Conservation (phyloP, 208 protist genomes). For the Crithidia sp. region DNA sequence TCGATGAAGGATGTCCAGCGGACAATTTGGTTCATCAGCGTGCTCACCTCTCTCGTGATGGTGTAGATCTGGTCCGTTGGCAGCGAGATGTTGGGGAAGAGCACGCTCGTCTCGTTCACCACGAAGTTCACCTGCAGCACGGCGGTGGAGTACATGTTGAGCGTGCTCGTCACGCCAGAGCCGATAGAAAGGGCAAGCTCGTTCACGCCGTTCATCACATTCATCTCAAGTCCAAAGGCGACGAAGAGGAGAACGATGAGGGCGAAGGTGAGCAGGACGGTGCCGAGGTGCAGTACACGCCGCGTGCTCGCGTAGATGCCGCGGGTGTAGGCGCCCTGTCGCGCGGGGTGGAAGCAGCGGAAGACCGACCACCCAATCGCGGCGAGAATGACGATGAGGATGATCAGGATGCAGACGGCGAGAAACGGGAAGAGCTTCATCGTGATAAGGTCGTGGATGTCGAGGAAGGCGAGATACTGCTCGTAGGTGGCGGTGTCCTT, state of each 20-base stretch:
- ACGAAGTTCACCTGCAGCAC: constrained; percentile 32
- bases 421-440: constrained; percentile 40
- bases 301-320: constrained; percentile 15
- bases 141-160: constrained; percentile 22
- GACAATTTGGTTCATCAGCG: constrained; percentile 20
- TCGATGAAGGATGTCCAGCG: constrained; percentile 36
- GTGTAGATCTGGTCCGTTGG: constrained; percentile 17
- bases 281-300: constrained; percentile 4
- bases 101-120: constrained; percentile 16
- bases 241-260: constrained; percentile 38
- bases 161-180: constrained; percentile 15
- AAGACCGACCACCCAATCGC: constrained; percentile 22
- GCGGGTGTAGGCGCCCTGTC: constrained; percentile 21
- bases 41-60: constrained; percentile 6
- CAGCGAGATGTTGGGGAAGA: constrained; percentile 32
- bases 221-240: constrained; percentile 36
- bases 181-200: constrained; percentile 26
- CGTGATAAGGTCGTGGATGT: constrained; percentile 36
- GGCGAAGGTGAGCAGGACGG: constrained; percentile 12
- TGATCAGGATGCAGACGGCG: constrained; percentile 23
- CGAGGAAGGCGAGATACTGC: constrained; percentile 36
- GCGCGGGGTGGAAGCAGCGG: constrained; percentile 16
- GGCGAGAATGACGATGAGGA: constrained; percentile 28
- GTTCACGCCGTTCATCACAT: constrained; percentile 36
- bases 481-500: constrained; percentile 24